These are phyloP conservation scores for Yamadazyma insecticola DNA, from an alignment of 805 yeast species.

Conservation along the genomic window DNA sequence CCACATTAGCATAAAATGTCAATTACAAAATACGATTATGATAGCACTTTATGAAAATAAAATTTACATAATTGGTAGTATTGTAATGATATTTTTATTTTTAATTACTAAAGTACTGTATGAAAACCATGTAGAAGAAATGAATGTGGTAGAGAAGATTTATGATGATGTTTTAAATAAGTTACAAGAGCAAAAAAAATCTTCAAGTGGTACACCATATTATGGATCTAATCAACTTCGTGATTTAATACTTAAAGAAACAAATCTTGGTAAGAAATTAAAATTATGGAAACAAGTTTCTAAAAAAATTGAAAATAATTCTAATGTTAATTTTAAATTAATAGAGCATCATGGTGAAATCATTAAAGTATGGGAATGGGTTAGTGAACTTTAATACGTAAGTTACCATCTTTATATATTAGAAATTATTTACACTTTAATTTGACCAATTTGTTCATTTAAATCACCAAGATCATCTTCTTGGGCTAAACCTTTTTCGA, in stretches of 20 bases:
- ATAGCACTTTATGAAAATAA: constrained; percentile 28
- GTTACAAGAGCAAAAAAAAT: constrained; percentile 36
- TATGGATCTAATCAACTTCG: constrained; percentile 70
- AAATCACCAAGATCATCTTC: constrained; percentile 43
- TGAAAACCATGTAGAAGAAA: constrained; percentile 31
- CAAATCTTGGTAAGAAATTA: constrained; percentile 34
- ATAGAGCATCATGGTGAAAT: constrained; percentile 84
- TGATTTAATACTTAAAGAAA: constrained; percentile 52
- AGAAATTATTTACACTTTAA: background rate
- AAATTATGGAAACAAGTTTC: constrained; percentile 58
- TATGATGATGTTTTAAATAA: constrained; percentile 45
- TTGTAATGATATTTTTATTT: constrained; percentile 12
- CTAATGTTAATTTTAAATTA: constrained; percentile 58
- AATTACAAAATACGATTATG: constrained; percentile 47
- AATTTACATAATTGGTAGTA: constrained; percentile 12
- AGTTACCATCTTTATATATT: background rate
- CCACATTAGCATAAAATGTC: constrained; percentile 56
- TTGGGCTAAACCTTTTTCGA: constrained; percentile 82
- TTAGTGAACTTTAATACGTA: constrained; percentile 20
- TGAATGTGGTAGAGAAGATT: constrained; percentile 40
- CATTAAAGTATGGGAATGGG: constrained; percentile 87
- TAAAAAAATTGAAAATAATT: constrained; percentile 55
- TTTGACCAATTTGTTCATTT: constrained; percentile 7
- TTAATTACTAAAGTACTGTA: constrained; percentile 29
- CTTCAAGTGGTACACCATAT: constrained; percentile 32